Conservation (phyloP, 805 yeast species). For the Ogataea dorogensis region DNA sequence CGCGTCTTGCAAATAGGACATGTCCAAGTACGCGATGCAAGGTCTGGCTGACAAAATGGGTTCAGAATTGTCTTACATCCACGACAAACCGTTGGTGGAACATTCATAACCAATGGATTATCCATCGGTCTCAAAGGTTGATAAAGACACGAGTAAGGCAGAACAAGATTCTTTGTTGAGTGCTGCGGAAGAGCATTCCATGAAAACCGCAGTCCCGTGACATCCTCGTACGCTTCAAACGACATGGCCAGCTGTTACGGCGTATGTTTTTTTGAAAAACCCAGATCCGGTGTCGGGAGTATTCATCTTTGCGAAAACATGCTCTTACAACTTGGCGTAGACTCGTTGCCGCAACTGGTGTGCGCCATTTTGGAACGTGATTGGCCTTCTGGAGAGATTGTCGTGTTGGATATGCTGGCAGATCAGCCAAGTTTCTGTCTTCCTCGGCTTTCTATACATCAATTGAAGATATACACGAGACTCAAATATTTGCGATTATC, state of each 20-base stretch:
- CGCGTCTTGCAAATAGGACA: constrained; percentile 56
- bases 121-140: constrained; percentile 55
- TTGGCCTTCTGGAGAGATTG: background rate
- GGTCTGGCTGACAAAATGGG: constrained; percentile 46
- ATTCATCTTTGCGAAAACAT: background rate
- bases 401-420: constrained; percentile 9
- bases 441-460: constrained; percentile 10
- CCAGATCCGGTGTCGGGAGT: constrained; percentile 11
- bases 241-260: constrained; percentile 12
- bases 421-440: constrained; percentile 3
- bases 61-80: constrained; percentile 54
- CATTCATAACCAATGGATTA: constrained; percentile 37
- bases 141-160: constrained; percentile 57
- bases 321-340: background rate
- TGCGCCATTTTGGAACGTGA: background rate
- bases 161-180: constrained; percentile 49
- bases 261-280: constrained; percentile 12
- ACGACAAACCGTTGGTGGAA: constrained; percentile 48
- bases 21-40: constrained; percentile 41
- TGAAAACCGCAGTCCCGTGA: constrained; percentile 69
- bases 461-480: constrained; percentile 6
- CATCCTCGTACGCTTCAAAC: constrained; percentile 61
- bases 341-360: too few species aligned
- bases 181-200: constrained; percentile 66
- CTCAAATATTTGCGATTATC: constrained; percentile 9